Base-by-base conservation (phyloP, 106 monocot species). In the Platanthera guangdongensis region DNA sequence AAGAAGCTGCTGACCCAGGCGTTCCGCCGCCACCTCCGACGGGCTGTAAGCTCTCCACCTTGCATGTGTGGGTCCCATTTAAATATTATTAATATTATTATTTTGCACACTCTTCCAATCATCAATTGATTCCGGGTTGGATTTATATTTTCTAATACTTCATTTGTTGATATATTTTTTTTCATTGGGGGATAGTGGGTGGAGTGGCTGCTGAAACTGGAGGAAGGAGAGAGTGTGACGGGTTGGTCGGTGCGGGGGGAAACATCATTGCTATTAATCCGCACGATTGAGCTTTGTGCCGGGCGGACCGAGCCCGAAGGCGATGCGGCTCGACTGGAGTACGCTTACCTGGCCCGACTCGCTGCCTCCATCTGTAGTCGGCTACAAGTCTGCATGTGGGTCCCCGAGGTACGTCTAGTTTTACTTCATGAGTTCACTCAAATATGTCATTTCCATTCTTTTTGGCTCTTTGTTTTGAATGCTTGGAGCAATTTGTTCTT, bases 241-340 rank as follows among this genome's bases (percentile, higher is more conserved):
- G 25, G 25, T 19, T 9, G 9, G 14, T 51, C 15, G 18, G 64
- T 9, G 22, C 25, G 50, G 21, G 76, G 54, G 9, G 76, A 50
- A 12, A 75, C 73, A 1, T 81, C 74, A 4, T 18, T 78, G 69
- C 53, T 89, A 32, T 47, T 86, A 13, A 71, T 77, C 15, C 77
- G 75, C 9, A 79, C 82, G 3, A 21, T 89, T 9, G 89, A 89
- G 65, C 9, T 78, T 0, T 86, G 84, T 25, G 82, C 75, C 8
- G 84, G 86, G 6, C 65, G 82, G 16, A 77, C 51, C n/a, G 50
- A 49, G 5, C 47, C 72, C 49, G 74, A 77, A 16, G 68, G 22
- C 1, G 47, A 25, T 10, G 14, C 18, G 50, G 72, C 28, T 22
- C 79, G 62, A 1, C 55, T 53, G 14, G 79, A 79, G 15, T 83